These are phyloP conservation scores for Neonectria ditissima DNA, from an alignment of 2,329 filamentous ascomycete genomes.

Conservation along the genomic window DNA sequence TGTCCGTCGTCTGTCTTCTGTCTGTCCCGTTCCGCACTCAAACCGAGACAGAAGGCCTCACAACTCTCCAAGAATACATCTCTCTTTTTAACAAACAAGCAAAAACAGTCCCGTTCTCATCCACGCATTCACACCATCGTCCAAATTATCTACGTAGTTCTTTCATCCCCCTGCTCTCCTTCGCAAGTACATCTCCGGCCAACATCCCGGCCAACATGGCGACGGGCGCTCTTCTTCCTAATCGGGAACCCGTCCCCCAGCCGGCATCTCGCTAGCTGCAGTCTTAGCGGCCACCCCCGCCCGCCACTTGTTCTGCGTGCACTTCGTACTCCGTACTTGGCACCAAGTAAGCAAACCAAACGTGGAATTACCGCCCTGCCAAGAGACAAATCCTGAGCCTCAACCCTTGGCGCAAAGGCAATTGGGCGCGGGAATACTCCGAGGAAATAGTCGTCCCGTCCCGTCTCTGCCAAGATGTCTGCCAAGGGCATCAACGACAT, in stretches of 20 bases:
- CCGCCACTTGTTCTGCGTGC: background rate
- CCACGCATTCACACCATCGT: background rate
- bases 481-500: background rate
- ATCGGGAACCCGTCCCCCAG: background rate
- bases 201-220: background rate
- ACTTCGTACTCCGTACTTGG: too few relatives aligned
- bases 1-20: too few relatives aligned
- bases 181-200: too few relatives aligned
- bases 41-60: too few relatives aligned
- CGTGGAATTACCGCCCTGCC: constrained; percentile 17
- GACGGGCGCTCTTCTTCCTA: background rate
- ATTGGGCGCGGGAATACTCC: constrained; percentile 42
- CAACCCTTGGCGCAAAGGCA: constrained; percentile 29
- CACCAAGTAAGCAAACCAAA: background rate
- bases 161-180: background rate
- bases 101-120: too few relatives aligned
- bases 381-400: constrained; percentile 34
- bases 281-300: background rate
- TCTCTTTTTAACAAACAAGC: too few relatives aligned
- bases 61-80: too few relatives aligned
- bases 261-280: background rate
- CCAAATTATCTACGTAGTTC: background rate
- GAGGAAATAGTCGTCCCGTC: background rate
- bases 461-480: background rate
- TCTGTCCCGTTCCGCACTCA: too few relatives aligned